Evolutionary conservation across 2,329 filamentous ascomycete genomes (phyloP), one percentile per base, ranked within the genome.

Genomic region (Amphichorda felina): DNA sequence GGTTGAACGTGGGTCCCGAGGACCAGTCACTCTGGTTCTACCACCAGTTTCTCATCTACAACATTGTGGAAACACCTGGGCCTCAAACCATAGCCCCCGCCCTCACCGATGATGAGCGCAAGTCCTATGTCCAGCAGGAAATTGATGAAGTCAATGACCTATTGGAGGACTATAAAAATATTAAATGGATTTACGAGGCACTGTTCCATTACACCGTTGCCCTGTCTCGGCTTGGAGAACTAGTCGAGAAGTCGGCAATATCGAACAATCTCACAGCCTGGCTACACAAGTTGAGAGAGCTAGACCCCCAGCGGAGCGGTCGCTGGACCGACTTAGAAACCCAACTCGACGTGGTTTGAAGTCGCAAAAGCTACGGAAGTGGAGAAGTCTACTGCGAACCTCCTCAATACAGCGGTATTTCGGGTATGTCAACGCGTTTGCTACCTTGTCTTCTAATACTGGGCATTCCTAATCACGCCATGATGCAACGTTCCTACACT

Each of bases 21-120:
- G 89, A 96, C 52, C 89, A 96, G 53, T 94, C 87, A 14, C 68
- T 95, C 5, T 98, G 91, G 88, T 94, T 93, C 57, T 96, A 98
- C 51, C 87, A 96, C 55, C 82, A 91, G 47, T 94, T 81, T 50
- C 64, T 95, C 38, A 76, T 95, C 61, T 72, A 77, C 40, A 81
- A 79, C 50, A 63, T 82, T 46, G 63, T 70, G 35, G 67, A 64
- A 48, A 61, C 59, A 33, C 61, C 53, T 11, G 59, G 64, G 11
- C 51, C 61, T 3, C 60, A 68, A 15, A 71, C 71, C 8, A 81
- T 94, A 45, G 70, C 78, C 11, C 75, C 75, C 0, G 66, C 73
- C 26, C 60, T 94, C 21, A 68, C 68, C 2, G 53, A 63, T 5
- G 59, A 69, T 8, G 74, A 89, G 38, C 75, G 82, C 33, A 53